Percentiles rank a stretch among this genome's conserved stretches.
phyloP scores from a whole-genome alignment of 306 rosid species.

The Medicago ruthenica region DNA sequence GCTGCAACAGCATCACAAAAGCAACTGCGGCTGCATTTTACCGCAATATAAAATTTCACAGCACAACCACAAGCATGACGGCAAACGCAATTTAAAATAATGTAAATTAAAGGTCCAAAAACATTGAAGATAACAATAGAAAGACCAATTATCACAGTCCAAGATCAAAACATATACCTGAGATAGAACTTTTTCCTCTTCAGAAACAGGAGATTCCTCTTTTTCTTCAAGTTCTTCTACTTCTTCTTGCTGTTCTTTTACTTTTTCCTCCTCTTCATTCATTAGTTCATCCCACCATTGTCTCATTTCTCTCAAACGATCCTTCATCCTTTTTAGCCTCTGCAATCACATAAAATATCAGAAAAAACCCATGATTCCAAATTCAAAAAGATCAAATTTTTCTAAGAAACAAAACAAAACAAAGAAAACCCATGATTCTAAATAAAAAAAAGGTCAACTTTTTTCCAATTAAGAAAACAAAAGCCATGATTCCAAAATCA shows the following conservation, averaged over 20 bases:
- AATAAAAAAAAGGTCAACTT: too few species aligned
- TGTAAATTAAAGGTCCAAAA: background rate
- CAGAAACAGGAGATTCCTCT: constrained; percentile 21
- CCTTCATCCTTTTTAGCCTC: constrained; percentile 59
- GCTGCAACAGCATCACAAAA: background rate
- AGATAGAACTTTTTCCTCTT: constrained; percentile 21
- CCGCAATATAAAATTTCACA: background rate
- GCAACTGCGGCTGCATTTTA: background rate
- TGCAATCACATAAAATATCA: constrained; percentile 31
- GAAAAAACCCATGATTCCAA: background rate
- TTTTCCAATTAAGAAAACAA: too few species aligned
- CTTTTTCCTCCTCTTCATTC: constrained; percentile 43
- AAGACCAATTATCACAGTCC: background rate
- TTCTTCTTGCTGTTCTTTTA: constrained; percentile 1
- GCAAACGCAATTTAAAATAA: background rate
- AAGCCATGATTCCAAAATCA: background rate
- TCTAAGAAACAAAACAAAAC: background rate
- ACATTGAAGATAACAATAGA: background rate
- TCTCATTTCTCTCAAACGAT: constrained; percentile 53
- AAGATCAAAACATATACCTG: constrained; percentile 34
- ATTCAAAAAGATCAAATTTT: background rate
- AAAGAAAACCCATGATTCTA: background rate
- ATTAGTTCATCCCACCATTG: constrained; percentile 56
- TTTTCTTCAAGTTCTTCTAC: constrained; percentile 19
- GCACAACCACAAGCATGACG: background rate